Base-by-base conservation (phyloP, 352 stramenopile genomes). In the Blastocystis sp. region DNA sequence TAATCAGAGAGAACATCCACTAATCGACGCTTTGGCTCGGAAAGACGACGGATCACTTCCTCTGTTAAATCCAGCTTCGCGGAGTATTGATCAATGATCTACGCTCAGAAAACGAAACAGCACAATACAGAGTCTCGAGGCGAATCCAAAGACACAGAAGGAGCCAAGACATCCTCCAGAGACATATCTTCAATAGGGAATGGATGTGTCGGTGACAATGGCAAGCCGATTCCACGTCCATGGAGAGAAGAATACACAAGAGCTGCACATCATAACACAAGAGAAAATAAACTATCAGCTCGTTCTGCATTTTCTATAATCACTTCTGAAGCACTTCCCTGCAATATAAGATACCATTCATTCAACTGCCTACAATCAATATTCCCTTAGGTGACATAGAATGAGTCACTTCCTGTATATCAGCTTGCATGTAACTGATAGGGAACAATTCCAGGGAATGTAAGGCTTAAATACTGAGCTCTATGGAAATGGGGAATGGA, bases 301-400 rank as follows among this genome's bases (percentile, higher is more conserved):
- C 3, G 39, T 6, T 39, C 66, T 55, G 34, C 2, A 78, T 34
- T 78, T 30, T 78, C 66, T 26, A 53, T 41, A 56, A 26, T 24
- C 0, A 78, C 66, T 56, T 78, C 66, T 55, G 66, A 78, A 34
- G 66, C 66, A 78, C 34, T 81, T 64, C 70, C 70, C 50, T 63
- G 45, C 16, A 20, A 41, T 50, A 37, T 50, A 64, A 26, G 59
- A 62, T 34, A 34, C 37, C 7, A 24, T 41, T 18, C 5, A 9
- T 30, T n/a, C 20, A 63, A 20, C 7, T 30, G 55, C 34, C 53
- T 65, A 81, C 70, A 37, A 81, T 81, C 24, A 81, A n/a, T 41
- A 24, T 65, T 54, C 50, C 70, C 39, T 50, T 16, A 13, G 70
- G 70, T 63, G 70, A 81, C 70, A 65, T 65, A 41, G 45, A 65